Percentiles rank a stretch among this genome's conserved stretches.
phyloP scores from a whole-genome alignment of 805 yeast species.

The Yamadazyma phyllophila region DNA sequence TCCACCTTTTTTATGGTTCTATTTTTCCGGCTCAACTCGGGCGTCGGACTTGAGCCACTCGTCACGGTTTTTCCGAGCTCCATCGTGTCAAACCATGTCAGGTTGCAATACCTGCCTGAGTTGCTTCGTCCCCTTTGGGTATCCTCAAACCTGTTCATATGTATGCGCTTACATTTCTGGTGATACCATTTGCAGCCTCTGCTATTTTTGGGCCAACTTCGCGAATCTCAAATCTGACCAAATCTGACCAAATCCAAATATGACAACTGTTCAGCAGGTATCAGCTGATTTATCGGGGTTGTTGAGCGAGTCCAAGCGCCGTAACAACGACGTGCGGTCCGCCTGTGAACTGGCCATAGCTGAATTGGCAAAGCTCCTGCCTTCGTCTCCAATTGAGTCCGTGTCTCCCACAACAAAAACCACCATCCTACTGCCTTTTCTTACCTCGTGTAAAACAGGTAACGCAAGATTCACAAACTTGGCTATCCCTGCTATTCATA shows the following conservation, averaged over 20 bases:
- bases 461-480: slow-evolving; percentile 71
- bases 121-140: too few relatives aligned
- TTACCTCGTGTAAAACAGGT: slow-evolving; percentile 68
- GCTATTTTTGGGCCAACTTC: neutral
- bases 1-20: too few relatives aligned
- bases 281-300: slow-evolving; percentile 58
- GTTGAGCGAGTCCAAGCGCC: slow-evolving; percentile 67
- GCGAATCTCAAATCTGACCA: neutral
- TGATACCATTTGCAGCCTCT: neutral
- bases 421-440: slow-evolving; percentile 50
- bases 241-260: slow-evolving; percentile 2
- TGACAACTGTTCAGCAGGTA: slow-evolving; percentile 44
- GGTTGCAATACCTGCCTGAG: too few relatives aligned
- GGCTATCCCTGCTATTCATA: slow-evolving; percentile 69
- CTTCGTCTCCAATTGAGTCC: slow-evolving; percentile 4
- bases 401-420: slow-evolving; percentile 11
- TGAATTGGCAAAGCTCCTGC: slow-evolving; percentile 11
- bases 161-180: too few relatives aligned
- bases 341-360: slow-evolving; percentile 30
- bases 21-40: too few relatives aligned
- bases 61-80: too few relatives aligned
- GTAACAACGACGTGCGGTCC: slow-evolving; percentile 64
- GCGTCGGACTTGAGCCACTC: too few relatives aligned
- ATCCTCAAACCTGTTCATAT: too few relatives aligned
- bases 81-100: too few relatives aligned